A percentile compares a stretch with the other conserved stretches of the same genome.
Conservation (phyloP, 139 green algal genomes). For the Micractinium conductrix region DNA sequence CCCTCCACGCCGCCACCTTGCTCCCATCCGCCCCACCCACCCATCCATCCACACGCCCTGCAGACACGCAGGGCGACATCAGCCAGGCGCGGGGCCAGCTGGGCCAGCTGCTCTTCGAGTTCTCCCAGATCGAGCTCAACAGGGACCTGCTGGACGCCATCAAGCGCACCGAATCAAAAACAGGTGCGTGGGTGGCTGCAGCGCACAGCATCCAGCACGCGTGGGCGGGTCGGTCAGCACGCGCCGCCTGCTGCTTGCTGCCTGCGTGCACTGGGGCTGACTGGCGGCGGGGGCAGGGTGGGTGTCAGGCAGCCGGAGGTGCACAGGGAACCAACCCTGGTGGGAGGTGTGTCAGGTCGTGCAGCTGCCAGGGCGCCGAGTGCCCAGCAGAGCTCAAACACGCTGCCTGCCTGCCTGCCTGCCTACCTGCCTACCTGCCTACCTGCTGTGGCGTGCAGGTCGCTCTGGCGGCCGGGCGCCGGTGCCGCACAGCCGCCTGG, state of each 20-base stretch:
- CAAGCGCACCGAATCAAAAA: conserved; percentile 44
- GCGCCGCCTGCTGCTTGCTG: background rate
- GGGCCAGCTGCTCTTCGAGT: conserved; percentile 45
- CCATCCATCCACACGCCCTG: background rate
- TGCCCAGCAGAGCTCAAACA: background rate
- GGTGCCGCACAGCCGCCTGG: background rate
- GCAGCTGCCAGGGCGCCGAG: background rate
- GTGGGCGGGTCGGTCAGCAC: no score
- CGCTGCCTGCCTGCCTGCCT: no score
- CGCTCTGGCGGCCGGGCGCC: background rate
- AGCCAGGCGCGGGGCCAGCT: conserved; percentile 35
- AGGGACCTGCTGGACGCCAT: conserved; percentile 46
- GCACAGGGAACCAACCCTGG: background rate
- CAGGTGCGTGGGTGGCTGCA: background rate
- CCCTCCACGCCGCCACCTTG: no score
- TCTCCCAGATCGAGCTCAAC: conserved; percentile 49
- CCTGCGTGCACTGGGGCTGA: background rate
- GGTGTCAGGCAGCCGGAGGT: background rate
- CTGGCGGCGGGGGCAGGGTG: background rate
- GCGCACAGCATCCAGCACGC: background rate
- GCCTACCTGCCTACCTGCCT: no score
- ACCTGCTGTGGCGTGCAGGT: background rate
- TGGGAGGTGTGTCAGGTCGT: background rate
- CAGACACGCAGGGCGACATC: conserved; percentile 32
- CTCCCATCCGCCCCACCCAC: background rate